Percentiles rank a stretch among this genome's conserved stretches.
Conservation (phyloP, 768 basidiomycete genomes). For the Amyloporia xantha region DNA sequence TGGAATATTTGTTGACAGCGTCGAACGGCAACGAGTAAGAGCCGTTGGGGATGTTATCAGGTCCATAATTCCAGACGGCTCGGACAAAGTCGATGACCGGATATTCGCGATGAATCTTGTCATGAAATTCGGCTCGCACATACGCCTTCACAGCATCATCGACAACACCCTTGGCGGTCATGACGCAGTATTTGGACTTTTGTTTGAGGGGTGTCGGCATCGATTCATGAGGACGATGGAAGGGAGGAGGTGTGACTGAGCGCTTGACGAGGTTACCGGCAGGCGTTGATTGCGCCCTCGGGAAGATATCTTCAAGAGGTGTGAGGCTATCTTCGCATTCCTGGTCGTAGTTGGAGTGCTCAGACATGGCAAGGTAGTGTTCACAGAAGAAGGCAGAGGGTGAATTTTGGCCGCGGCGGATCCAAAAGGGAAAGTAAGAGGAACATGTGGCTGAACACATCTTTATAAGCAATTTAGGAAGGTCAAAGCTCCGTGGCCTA, state of each 20-base stretch:
- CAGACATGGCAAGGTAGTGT: neutral
- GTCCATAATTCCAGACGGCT: neutral
- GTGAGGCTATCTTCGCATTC: neutral
- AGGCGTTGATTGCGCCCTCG: neutral
- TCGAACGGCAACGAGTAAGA: neutral
- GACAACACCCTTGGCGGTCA: neutral
- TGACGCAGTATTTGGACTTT: neutral
- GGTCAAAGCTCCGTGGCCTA: no score
- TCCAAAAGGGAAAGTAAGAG: neutral
- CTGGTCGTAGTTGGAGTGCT: neutral
- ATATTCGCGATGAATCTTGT: conserved; percentile 1
- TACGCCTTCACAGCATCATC: neutral
- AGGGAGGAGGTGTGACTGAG: neutral
- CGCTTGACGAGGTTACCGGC: neutral
- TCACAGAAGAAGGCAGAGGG: neutral
- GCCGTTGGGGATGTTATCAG: neutral
- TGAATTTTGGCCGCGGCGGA: neutral
- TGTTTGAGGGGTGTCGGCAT: neutral
- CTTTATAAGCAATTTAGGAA: no score
- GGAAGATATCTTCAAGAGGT: neutral
- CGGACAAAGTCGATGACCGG: conserved; percentile 3
- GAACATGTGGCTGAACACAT: no score
- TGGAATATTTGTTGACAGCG: neutral
- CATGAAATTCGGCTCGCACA: neutral
- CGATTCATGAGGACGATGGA: no score